Conservation (phyloP, 2,329 filamentous ascomycete genomes). For the Aspergillus melleus region DNA sequence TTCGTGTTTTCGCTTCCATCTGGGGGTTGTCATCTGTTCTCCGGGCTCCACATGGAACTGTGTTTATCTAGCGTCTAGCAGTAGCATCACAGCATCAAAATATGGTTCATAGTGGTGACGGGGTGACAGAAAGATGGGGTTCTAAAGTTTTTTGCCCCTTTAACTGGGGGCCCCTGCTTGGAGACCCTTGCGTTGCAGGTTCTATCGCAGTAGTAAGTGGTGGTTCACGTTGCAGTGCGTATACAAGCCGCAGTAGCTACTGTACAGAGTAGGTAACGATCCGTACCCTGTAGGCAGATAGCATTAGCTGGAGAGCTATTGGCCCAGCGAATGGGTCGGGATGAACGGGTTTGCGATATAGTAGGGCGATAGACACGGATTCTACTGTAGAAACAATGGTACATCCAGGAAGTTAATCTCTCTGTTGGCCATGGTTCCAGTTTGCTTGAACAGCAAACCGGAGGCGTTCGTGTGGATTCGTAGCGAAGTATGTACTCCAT, state of each 20-base stretch:
- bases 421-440: too few species aligned
- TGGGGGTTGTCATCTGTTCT: neutral
- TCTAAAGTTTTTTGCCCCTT: neutral
- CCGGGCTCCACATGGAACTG: neutral
- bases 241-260: neutral
- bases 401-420: too few species aligned
- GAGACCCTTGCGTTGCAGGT: neutral
- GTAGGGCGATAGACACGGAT: too few species aligned
- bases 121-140: neutral
- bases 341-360: too few species aligned
- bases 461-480: too few species aligned
- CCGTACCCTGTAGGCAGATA: neutral
- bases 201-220: neutral
- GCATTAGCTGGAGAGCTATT: neutral
- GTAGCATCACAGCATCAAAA: neutral
- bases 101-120: neutral
- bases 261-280: too few species aligned
- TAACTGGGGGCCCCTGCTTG: neutral
- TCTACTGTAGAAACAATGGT: too few species aligned
- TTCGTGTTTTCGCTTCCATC: neutral
- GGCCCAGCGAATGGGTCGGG: neutral
- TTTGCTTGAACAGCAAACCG: too few species aligned
- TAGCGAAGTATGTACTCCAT: too few species aligned
- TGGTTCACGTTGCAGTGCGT: neutral
- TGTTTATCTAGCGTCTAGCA: neutral